Evolutionary conservation across 768 basidiomycete species (phyloP).

Genomic region (Trametes meyenii): DNA sequence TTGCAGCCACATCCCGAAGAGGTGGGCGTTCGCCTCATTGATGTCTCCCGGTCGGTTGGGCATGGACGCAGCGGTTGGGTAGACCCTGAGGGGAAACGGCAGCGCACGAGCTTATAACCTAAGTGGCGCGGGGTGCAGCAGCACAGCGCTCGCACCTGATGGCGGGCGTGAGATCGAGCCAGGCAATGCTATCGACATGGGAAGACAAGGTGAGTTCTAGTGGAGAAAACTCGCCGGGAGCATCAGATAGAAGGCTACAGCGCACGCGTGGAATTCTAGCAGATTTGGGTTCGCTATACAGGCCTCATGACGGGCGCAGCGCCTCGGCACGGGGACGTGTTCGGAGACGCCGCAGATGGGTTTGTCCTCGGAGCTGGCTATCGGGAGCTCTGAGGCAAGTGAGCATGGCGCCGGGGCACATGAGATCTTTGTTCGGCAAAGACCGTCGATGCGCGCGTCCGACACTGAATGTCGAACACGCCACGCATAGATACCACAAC

Average conservation of each 20-base stretch:
- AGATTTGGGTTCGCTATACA: background rate
- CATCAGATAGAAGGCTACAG: slow-evolving; percentile 3
- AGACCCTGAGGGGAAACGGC: too few species aligned
- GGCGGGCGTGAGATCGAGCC: background rate
- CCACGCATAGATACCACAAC: too few species aligned
- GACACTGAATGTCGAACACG: too few species aligned
- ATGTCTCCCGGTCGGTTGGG: slow-evolving; percentile 7
- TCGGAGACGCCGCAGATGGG: too few species aligned
- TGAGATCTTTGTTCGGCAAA: too few species aligned
- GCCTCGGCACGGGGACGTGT: too few species aligned
- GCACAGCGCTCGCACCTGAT: background rate
- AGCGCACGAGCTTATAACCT: too few species aligned
- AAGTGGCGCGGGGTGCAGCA: too few species aligned
- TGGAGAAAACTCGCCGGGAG: background rate
- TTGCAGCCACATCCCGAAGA: slow-evolving; percentile 4
- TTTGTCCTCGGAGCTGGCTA: too few species aligned
- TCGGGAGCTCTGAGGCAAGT: too few species aligned
- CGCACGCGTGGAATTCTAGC: background rate
- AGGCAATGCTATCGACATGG: background rate
- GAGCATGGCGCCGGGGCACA: too few species aligned
- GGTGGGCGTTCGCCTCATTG: slow-evolving; percentile 3
- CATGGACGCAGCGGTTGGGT: slow-evolving; percentile 1
- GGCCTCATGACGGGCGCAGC: background rate
- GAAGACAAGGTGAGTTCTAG: background rate
- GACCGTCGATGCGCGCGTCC: too few species aligned